phyloP scores from a whole-genome alignment of 2,329 filamentous ascomycete species.

The Parascedosporium putredinis region DNA sequence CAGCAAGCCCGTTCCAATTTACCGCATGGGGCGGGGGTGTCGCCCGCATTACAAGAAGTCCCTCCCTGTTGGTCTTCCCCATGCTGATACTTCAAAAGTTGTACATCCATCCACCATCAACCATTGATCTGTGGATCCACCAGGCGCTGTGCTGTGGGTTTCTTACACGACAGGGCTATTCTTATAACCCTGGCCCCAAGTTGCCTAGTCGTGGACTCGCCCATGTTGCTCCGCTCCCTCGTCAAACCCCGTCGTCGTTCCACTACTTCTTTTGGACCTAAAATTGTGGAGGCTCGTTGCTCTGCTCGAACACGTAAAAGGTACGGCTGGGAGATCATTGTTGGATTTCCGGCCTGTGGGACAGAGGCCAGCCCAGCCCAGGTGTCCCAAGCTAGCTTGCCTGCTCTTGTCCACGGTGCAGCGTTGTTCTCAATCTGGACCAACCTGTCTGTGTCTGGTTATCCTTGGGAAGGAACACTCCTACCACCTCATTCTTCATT shows the following conservation, averaged over 20 bases:
- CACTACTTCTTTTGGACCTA: conserved; percentile 4
- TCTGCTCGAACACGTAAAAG: not conserved
- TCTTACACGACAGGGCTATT: too few species aligned
- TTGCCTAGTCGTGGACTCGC: too few species aligned
- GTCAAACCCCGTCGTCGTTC: too few species aligned
- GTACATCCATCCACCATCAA: too few species aligned
- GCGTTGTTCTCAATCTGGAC: conserved; percentile 5
- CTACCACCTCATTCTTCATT: conserved; percentile 3
- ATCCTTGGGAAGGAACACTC: conserved; percentile 4
- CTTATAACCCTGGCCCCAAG: too few species aligned
- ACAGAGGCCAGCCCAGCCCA: conserved; percentile 14
- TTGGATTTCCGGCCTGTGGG: not conserved
- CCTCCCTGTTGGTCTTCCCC: too few species aligned
- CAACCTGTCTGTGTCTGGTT: conserved; percentile 9
- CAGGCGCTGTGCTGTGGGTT: too few species aligned
- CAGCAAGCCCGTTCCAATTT: conserved; percentile 19
- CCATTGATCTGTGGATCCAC: too few species aligned
- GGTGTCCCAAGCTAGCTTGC: conserved; percentile 8
- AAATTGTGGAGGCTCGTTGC: not conserved
- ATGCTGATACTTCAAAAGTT: too few species aligned
- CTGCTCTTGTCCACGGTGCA: conserved; percentile 1
- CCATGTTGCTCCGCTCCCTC: too few species aligned
- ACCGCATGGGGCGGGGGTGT: conserved; percentile 22
- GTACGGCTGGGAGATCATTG: too few species aligned
- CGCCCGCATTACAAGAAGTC: too few species aligned